phyloP scores from a whole-genome alignment of 805 yeast species.

The Wickerhamomyces hampshirensis region DNA sequence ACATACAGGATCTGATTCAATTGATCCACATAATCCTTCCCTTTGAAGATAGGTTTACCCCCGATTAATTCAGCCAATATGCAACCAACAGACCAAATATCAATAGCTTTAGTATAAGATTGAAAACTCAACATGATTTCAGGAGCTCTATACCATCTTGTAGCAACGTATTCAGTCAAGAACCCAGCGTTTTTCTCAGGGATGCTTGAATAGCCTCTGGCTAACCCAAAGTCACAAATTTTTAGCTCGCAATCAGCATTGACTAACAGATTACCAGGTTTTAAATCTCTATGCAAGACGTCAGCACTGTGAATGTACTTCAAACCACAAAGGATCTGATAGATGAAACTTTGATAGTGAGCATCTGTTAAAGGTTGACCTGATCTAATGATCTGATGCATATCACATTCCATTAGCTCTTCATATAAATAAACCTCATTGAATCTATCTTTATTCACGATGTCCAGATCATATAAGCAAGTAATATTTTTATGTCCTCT shows the following conservation, averaged over 20 bases:
- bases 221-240: slow-evolving; percentile 94
- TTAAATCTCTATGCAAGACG: slow-evolving; percentile 88
- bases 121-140: slow-evolving; percentile 94
- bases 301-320: slow-evolving; percentile 88
- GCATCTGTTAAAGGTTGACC: slow-evolving; percentile 92
- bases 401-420: slow-evolving; percentile 97
- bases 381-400: slow-evolving; percentile 94
- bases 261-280: slow-evolving; percentile 89
- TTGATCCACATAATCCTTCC: slow-evolving; percentile 95
- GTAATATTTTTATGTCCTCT: slow-evolving; percentile 96
- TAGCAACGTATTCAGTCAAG: slow-evolving; percentile 95
- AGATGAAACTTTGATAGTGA: slow-evolving; percentile 89
- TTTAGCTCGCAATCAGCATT: slow-evolving; percentile 96
- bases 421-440: slow-evolving; percentile 92
- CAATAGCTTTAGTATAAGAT: slow-evolving; percentile 93
- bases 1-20: slow-evolving; percentile 80
- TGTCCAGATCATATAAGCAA: slow-evolving; percentile 90
- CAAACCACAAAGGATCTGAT: slow-evolving; percentile 88
- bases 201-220: slow-evolving; percentile 81
- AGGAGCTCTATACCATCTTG: slow-evolving; percentile 98
- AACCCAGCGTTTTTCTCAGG: slow-evolving; percentile 89
- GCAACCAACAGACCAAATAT: slow-evolving; percentile 98
- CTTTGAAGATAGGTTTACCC: slow-evolving; percentile 88
- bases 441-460: slow-evolving; percentile 65
- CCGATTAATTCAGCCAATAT: slow-evolving; percentile 91